Evolutionary conservation across 331 rosid species (phyloP).

Genomic region (Pyracantha coccinea): DNA sequence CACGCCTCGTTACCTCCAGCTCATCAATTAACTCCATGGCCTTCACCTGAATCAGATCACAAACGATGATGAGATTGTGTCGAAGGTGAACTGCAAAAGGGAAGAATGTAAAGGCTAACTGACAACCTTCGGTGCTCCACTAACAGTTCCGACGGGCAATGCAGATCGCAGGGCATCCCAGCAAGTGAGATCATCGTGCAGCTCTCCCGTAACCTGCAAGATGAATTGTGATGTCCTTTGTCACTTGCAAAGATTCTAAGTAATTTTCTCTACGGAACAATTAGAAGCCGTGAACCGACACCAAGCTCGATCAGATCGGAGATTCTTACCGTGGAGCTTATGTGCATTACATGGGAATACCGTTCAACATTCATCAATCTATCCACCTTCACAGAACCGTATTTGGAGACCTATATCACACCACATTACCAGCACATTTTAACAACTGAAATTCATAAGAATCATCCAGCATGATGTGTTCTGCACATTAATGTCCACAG

Average conservation of each 20-base stretch:
- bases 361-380: slow-evolving; percentile 68
- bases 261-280: not conserved
- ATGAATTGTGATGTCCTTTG: not conserved
- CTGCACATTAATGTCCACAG: not conserved
- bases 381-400: slow-evolving; percentile 76
- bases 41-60: slow-evolving; percentile 21
- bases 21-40: slow-evolving; percentile 41
- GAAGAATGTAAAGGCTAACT: not conserved
- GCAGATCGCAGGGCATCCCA: slow-evolving; percentile 42
- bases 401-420: slow-evolving; percentile 57
- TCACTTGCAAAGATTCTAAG: not conserved
- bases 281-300: not conserved
- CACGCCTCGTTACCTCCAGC: slow-evolving; percentile 31
- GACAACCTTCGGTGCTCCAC: slow-evolving; percentile 40
- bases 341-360: slow-evolving; percentile 92
- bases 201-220: slow-evolving; percentile 34
- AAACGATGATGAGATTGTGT: not conserved
- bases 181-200: slow-evolving; percentile 21
- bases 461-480: not conserved
- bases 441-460: not conserved
- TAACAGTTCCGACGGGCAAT: slow-evolving; percentile 40
- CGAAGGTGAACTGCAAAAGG: not conserved
- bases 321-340: slow-evolving; percentile 73
- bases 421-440: slow-evolving; percentile 4
- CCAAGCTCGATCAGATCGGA: not conserved